Conservation (phyloP, 352 stramenopile genomes). For the Pythium oligandrum region DNA sequence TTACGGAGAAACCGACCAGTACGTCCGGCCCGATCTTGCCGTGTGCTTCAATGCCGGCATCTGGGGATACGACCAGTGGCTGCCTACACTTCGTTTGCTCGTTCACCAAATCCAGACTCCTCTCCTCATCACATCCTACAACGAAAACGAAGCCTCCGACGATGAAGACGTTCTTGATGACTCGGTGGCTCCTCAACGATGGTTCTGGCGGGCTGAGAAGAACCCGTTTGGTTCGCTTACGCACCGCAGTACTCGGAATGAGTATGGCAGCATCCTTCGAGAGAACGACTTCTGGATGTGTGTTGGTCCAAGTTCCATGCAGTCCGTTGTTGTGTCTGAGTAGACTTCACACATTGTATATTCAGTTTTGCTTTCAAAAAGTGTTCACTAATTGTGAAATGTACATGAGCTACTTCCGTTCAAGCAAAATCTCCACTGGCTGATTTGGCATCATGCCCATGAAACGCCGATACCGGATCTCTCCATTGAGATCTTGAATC, state of each 20-base stretch:
- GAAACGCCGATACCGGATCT: constrained; percentile 54
- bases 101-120: constrained; percentile 48
- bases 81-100: constrained; percentile 63
- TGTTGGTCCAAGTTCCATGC: constrained; percentile 24
- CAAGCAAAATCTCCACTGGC: constrained; percentile 36
- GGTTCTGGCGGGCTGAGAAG: constrained; percentile 73
- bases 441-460: constrained; percentile 43
- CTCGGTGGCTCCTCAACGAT: constrained; percentile 32
- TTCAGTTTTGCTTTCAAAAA: too few species aligned
- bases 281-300: constrained; percentile 87
- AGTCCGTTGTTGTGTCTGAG: not conserved
- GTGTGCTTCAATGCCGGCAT: constrained; percentile 86
- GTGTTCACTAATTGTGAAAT: not conserved
- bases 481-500: constrained; percentile 35
- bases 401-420: constrained; percentile 1
- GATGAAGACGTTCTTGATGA: constrained; percentile 76
- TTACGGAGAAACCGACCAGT: constrained; percentile 34
- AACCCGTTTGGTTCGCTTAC: constrained; percentile 45
- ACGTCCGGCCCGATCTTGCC: constrained; percentile 47
- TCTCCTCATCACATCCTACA: constrained; percentile 83
- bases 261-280: constrained; percentile 43
- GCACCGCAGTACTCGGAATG: constrained; percentile 53
- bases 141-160: constrained; percentile 71
- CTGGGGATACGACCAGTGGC: constrained; percentile 87
- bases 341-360: too few species aligned